Evolutionary conservation across 176 grass and related monocot genomes (phyloP).

Genomic region (Oryza longistaminata): DNA sequence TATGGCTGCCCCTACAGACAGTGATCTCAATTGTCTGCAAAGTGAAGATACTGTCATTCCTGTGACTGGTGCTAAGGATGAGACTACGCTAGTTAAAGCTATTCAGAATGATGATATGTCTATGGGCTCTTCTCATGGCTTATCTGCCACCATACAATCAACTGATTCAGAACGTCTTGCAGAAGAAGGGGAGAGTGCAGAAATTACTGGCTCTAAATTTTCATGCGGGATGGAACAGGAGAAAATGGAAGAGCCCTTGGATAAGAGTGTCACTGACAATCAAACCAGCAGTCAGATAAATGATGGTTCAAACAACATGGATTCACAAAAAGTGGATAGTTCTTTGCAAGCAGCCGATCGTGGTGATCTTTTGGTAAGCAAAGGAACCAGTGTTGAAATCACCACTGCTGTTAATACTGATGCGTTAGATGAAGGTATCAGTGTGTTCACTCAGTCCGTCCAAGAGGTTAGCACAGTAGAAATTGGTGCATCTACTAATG

Average conservation of each 20-base stretch:
- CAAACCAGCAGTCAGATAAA: background rate
- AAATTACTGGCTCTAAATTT: conserved; percentile 9
- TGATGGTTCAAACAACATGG: conserved; percentile 20
- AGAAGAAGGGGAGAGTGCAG: conserved; percentile 12
- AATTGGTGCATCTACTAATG: conserved; percentile 9
- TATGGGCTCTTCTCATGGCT: conserved; percentile 1
- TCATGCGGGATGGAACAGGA: conserved; percentile 9
- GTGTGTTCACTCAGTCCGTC: conserved; percentile 2
- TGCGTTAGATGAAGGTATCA: conserved; percentile 14
- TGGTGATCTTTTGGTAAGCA: background rate
- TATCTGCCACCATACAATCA: conserved; percentile 29
- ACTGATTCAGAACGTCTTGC: conserved; percentile 8
- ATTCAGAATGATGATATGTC: background rate
- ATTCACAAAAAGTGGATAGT: conserved; percentile 26
- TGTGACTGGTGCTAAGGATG: conserved; percentile 2
- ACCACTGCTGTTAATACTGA: conserved; percentile 26
- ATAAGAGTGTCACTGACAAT: background rate
- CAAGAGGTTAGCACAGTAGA: conserved; percentile 12
- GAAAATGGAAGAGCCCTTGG: conserved; percentile 11
- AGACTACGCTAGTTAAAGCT: background rate
- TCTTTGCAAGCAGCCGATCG: conserved; percentile 22
- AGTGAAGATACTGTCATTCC: conserved; percentile 7
- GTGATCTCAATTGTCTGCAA: background rate
- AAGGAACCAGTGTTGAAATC: conserved; percentile 16
- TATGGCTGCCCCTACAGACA: background rate